These are phyloP conservation scores for Anastatica hierochuntica DNA, from an alignment of 345 rosid genomes.

Conservation along the genomic window DNA sequence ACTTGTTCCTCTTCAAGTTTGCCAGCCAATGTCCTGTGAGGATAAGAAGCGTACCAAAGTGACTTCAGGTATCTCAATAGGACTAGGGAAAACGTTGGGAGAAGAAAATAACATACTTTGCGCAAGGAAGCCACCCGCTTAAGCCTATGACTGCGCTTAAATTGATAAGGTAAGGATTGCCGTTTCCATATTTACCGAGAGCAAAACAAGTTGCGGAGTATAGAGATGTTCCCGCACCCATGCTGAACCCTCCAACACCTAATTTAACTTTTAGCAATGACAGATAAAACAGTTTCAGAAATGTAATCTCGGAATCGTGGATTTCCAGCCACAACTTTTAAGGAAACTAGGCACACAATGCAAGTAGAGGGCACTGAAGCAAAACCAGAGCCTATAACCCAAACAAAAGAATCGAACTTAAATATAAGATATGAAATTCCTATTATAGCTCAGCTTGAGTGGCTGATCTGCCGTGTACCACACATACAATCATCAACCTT, in stretches of 20 bases:
- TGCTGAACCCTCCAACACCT: conserved; percentile 97
- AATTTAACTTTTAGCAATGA: conserved; percentile 57
- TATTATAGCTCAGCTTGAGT: too few relatives aligned
- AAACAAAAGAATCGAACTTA: too few relatives aligned
- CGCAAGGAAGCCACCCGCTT: conserved; percentile 98
- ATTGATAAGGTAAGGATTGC: conserved; percentile 61
- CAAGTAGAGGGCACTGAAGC: background rate
- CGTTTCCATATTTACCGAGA: conserved; percentile 58
- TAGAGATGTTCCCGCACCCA: conserved; percentile 91
- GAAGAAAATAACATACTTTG: conserved; percentile 47
- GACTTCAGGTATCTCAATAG: too few relatives aligned
- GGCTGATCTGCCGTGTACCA: too few relatives aligned
- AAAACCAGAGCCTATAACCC: too few relatives aligned
- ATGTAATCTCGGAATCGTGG: background rate
- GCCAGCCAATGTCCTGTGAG: conserved; percentile 49
- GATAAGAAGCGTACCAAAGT: background rate
- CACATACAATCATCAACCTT: too few relatives aligned
- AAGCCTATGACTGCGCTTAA: conserved; percentile 73
- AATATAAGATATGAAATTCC: too few relatives aligned
- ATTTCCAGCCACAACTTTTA: background rate
- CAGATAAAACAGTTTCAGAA: conserved; percentile 16
- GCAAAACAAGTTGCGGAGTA: conserved; percentile 79
- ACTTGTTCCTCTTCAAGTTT: conserved; percentile 47
- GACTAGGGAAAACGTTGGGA: background rate
- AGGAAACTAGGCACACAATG: background rate